These are phyloP conservation scores for Penicillium robsamsonii DNA, from an alignment of 495 filamentous ascomycete species.

Conservation along the genomic window DNA sequence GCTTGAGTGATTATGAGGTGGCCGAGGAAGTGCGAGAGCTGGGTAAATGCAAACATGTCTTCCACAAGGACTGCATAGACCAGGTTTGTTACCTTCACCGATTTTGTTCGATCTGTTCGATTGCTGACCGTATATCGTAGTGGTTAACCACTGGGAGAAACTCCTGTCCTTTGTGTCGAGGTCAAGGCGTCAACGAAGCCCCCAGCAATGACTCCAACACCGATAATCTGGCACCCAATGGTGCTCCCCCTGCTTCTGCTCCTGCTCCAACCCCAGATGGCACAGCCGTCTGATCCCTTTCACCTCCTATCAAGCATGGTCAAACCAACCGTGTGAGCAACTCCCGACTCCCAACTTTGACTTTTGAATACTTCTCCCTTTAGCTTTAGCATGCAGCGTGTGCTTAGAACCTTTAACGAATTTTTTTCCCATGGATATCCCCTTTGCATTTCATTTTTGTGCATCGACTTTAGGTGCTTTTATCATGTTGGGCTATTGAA, in stretches of 20 bases:
- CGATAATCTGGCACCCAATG: slow-evolving; percentile 8
- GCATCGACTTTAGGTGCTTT: slow-evolving; percentile 10
- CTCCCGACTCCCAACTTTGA: background rate
- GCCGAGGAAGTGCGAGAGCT: slow-evolving; percentile 63
- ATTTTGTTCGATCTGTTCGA: background rate
- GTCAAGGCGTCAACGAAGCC: slow-evolving; percentile 59
- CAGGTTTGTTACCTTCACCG: slow-evolving; percentile 50
- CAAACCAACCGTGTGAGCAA: slow-evolving; percentile 3
- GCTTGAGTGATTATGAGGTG: slow-evolving; percentile 66
- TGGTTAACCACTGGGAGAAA: slow-evolving; percentile 80
- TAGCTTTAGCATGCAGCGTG: slow-evolving; percentile 41
- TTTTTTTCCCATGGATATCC: slow-evolving; percentile 37
- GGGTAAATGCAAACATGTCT: slow-evolving; percentile 66
- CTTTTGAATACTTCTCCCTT: slow-evolving; percentile 16
- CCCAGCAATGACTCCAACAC: slow-evolving; percentile 13
- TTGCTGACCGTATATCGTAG: slow-evolving; percentile 37
- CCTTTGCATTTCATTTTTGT: slow-evolving; percentile 24
- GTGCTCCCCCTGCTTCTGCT: slow-evolving; percentile 12
- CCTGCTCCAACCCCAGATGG: slow-evolving; percentile 21
- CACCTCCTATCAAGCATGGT: slow-evolving; percentile 3
- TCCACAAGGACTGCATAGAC: slow-evolving; percentile 74
- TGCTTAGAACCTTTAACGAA: slow-evolving; percentile 33
- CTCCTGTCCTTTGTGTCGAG: slow-evolving; percentile 72
- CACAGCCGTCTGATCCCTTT: slow-evolving; percentile 21
- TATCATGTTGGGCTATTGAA: slow-evolving; percentile 11